A percentile compares a stretch with the other conserved stretches of the same genome.
These are phyloP conservation scores for Amanita inopinata DNA, from an alignment of 768 basidiomycete genomes.

Conservation along the genomic window DNA sequence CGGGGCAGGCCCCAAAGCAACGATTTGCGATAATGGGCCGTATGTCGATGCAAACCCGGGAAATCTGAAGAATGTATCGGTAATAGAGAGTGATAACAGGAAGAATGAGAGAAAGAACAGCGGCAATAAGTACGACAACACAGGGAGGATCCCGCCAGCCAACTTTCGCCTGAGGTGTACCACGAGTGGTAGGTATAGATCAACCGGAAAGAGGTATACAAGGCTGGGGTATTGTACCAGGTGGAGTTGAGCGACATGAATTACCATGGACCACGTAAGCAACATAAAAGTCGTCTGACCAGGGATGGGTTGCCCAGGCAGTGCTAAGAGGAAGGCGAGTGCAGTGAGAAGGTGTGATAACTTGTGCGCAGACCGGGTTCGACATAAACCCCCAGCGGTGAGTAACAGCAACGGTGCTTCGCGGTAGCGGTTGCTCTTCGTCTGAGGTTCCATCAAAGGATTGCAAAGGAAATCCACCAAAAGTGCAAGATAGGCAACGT, in stretches of 20 bases:
- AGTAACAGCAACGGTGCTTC: constrained; percentile 30
- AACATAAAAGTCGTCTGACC: constrained; percentile 29
- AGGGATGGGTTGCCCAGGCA: constrained; percentile 35
- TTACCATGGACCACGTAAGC: constrained; percentile 29
- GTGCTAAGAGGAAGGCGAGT: constrained; percentile 27
- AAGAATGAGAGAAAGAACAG: constrained; percentile 31
- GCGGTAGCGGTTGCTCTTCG: constrained; percentile 20
- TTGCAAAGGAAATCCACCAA: constrained; percentile 31
- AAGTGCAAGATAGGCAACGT: constrained; percentile 26
- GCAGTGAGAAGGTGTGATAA: constrained; percentile 29
- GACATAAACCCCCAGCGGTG: constrained; percentile 25
- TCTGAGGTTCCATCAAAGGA: constrained; percentile 26
- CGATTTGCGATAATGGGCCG: constrained; percentile 7
- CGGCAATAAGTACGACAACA: constrained; percentile 39
- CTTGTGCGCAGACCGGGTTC: constrained; percentile 21
- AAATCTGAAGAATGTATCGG: constrained; percentile 22
- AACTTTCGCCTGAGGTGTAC: constrained; percentile 30
- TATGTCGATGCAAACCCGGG: background rate
- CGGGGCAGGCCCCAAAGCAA: constrained; percentile 24
- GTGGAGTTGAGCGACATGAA: constrained; percentile 38
- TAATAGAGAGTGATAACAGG: constrained; percentile 39
- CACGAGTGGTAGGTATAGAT: constrained; percentile 33
- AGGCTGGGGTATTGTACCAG: constrained; percentile 35
- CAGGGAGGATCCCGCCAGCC: constrained; percentile 27
- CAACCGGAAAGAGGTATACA: constrained; percentile 29